Evolutionary conservation across 192 early-diverging fungal species (phyloP), one percentile per base, ranked within the genome.

Genomic region (Dissophora ornata): DNA sequence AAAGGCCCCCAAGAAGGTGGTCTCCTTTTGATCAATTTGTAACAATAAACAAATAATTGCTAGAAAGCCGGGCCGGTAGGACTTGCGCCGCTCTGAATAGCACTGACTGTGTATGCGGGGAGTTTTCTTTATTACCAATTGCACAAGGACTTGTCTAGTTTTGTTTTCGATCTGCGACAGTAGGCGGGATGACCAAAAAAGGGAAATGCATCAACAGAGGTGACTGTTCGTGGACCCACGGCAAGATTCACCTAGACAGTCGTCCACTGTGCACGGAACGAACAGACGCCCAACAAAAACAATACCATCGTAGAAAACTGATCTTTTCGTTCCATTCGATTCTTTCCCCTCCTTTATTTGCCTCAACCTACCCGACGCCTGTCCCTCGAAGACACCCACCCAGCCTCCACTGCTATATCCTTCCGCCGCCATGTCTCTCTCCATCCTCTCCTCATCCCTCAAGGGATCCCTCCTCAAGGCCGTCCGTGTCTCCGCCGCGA

Each of bases 1-100:
- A 15, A 73, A 71, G 56, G 32, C 62, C 7, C 56, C 34, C 36
- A 80, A 80, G 53, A 80, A 80, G 38, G 79, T 80, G 1, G 79
- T 80, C 9, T 73, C 78, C 8, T 80, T 80, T 33, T 71, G 45
- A 60, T 8, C 10, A 10, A 18, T 24, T 46, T 24, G 19, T 8
- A 54, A 53, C 18, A 42, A 40, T 15, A 57, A 22, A 57, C 11
- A 41, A 11, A 42, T 19, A n/a, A n/a, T n/a, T n/a, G n/a, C n/a
- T n/a, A n/a, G n/a, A n/a, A n/a, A n/a, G n/a, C n/a, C n/a, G n/a
- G n/a, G n/a, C n/a, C n/a, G n/a, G n/a, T n/a, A n/a, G n/a, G n/a
- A n/a, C n/a, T n/a, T n/a, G n/a, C n/a, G n/a, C n/a, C n/a, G n/a
- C n/a, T n/a, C n/a, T n/a, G n/a, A n/a, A n/a, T n/a, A n/a, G n/a